Evolutionary conservation across 2,329 filamentous ascomycete genomes (phyloP), one percentile per base, ranked within the genome.

Genomic region (Parastagonospora nodorum): DNA sequence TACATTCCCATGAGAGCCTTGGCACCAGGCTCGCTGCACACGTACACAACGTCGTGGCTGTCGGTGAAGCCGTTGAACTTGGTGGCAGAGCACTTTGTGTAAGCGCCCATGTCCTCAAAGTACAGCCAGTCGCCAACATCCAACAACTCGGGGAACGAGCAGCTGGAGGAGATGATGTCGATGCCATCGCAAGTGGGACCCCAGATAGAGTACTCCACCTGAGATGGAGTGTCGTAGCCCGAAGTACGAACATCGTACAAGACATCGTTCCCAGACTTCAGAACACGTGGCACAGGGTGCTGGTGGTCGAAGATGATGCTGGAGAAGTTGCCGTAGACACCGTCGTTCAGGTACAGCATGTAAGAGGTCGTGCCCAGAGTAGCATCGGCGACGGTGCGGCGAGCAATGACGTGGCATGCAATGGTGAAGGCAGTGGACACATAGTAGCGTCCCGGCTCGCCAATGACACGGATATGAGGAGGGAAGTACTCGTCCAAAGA

Each of bases 301-400:
- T 99, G 94, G 76, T 97, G 94, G 71, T 97, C 94, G 74, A 97
- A 99, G 81, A 97, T 96, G 82, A 97, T 97, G 84, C 92, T 95
- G 61, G 91, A 96, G 72, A 99, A 97, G 79, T 97, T 97, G 68
- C 94, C 94, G 70, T 99, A 99, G 46, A 97, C 88, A 27, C 94
- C 94, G 64, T 99, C 94, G 72, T 99, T 99, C 73, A 97, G 80
- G 74, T 99, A 99, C 40, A 97, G 79, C 94, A 97, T 99, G 82
- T 96, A 97, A 61, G 87, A 90, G 55, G 85, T 86, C 55, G 83
- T 81, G 43, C 81, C 81, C 9, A 83, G 80, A 33, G 78, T 79
- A 4, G 89, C 85, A 68, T 93, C 86, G 57, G 88, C 82, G 50
- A 97, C 88, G 35, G 91, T 92, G 68, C 94, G 93, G 54, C 94